These are phyloP conservation scores for Glarea lozoyensis DNA, from an alignment of 495 filamentous ascomycete genomes.

Conservation along the genomic window DNA sequence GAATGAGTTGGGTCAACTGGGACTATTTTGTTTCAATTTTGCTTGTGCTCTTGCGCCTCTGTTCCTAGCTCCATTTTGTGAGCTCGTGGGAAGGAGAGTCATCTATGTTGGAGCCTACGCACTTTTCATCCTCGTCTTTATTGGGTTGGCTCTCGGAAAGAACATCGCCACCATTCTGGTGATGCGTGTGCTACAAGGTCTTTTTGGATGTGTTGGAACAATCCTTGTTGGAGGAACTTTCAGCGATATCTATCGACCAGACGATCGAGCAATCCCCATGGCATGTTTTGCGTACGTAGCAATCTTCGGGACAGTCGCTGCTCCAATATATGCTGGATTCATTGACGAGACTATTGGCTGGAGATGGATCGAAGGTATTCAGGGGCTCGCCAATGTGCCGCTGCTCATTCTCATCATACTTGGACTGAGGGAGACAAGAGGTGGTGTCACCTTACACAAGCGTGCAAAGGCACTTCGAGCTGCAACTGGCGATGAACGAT, in stretches of 20 bases:
- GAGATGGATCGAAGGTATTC: constrained; percentile 36
- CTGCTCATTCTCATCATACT: constrained; percentile 19
- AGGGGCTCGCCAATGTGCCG: constrained; percentile 55
- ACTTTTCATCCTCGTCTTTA: constrained; percentile 60
- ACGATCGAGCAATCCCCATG: constrained; percentile 53
- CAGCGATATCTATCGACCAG: constrained; percentile 62
- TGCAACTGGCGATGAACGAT: constrained; percentile 23
- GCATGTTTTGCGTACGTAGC: constrained; percentile 59
- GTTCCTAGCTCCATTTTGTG: constrained; percentile 58
- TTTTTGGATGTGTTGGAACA: constrained; percentile 67
- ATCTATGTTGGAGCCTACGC: constrained; percentile 59
- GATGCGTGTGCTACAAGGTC: constrained; percentile 67
- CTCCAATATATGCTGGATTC: constrained; percentile 29
- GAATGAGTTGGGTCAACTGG: constrained; percentile 36
- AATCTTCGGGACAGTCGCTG: constrained; percentile 60
- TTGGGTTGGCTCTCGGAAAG: constrained; percentile 51
- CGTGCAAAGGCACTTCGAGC: constrained; percentile 24
- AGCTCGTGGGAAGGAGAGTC: constrained; percentile 66
- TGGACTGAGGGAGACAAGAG: constrained; percentile 27
- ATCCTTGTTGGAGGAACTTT: constrained; percentile 69
- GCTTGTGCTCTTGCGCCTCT: constrained; percentile 63
- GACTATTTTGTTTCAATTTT: constrained; percentile 65
- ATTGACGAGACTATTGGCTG: constrained; percentile 51
- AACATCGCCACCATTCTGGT: constrained; percentile 61
- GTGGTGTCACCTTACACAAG: constrained; percentile 25